Conservation (phyloP, 768 basidiomycete species). For the Pleurotus citrinopileatus region DNA sequence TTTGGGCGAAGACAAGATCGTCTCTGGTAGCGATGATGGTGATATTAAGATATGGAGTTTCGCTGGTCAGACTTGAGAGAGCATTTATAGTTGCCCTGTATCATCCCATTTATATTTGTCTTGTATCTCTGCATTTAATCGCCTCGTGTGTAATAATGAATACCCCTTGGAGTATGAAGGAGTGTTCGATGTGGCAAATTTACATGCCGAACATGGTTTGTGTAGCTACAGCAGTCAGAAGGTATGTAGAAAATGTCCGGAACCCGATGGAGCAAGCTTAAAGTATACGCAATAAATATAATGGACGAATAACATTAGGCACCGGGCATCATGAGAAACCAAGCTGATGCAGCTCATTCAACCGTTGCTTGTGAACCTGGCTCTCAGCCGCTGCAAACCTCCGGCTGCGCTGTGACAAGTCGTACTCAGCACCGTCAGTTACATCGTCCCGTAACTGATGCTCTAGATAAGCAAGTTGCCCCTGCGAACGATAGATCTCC, state of each 20-base stretch:
- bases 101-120: not conserved
- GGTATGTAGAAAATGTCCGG: no score
- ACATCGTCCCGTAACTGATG: conserved; percentile 31
- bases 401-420: conserved; percentile 30
- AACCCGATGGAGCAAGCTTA: no score
- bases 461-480: conserved; percentile 40
- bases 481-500: conserved; percentile 26
- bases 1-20: conserved; percentile 91
- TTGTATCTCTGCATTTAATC: no score
- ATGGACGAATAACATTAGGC: not conserved
- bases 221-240: no score
- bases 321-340: conserved; percentile 19
- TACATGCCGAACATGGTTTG: no score
- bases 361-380: conserved; percentile 17
- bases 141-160: no score
- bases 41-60: conserved; percentile 86
- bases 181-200: no score
- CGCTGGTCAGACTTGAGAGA: conserved; percentile 29
- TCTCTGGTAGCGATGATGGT: conserved; percentile 94
- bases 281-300: not conserved
- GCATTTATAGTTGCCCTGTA: not conserved
- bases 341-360: conserved; percentile 19
- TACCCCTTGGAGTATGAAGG: no score
- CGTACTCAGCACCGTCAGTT: conserved; percentile 26
- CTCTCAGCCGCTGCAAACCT: conserved; percentile 27